These are phyloP conservation scores for Aspergillus versicolor DNA, from an alignment of 2,329 filamentous ascomycete species.

Conservation along the genomic window DNA sequence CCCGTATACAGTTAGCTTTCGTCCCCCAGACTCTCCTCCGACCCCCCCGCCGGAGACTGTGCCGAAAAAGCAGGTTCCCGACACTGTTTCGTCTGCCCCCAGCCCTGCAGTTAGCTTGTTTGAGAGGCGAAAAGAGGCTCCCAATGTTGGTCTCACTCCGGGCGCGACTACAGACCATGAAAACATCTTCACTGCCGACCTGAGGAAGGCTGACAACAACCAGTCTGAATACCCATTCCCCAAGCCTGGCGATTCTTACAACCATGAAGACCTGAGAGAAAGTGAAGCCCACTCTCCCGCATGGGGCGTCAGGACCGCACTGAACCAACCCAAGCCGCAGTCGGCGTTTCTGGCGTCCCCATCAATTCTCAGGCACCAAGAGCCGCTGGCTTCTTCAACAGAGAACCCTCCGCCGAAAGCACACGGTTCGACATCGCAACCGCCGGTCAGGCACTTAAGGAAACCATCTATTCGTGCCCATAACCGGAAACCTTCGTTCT, in stretches of 20 bases:
- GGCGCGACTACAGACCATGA: slow-evolving; percentile 45
- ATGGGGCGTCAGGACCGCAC: slow-evolving; percentile 66
- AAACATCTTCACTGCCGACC: slow-evolving; percentile 36
- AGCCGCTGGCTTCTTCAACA: slow-evolving; percentile 32
- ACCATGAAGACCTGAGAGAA: slow-evolving; percentile 59
- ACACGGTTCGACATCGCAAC: slow-evolving; percentile 11
- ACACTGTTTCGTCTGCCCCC: slow-evolving; percentile 24
- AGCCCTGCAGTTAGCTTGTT: slow-evolving; percentile 36
- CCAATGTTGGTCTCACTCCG: slow-evolving; percentile 34
- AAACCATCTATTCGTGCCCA: slow-evolving; percentile 35
- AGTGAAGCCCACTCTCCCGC: slow-evolving; percentile 72
- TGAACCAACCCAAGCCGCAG: slow-evolving; percentile 76
- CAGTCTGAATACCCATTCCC: slow-evolving; percentile 32
- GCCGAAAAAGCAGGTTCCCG: slow-evolving; percentile 25
- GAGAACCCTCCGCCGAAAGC: slow-evolving; percentile 22
- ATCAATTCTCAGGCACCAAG: slow-evolving; percentile 69
- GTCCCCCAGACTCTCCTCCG: slow-evolving; percentile 48
- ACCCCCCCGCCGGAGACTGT: slow-evolving; percentile 37
- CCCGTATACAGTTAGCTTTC: slow-evolving; percentile 89
- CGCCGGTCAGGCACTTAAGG: slow-evolving; percentile 11
- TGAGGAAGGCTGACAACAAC: slow-evolving; percentile 26
- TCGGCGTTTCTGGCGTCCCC: slow-evolving; percentile 72
- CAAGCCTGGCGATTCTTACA: slow-evolving; percentile 1
- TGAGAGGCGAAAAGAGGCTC: slow-evolving; percentile 25
- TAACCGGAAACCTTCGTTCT: slow-evolving; percentile 66